Evolutionary conservation across 257 asterid species (phyloP).

Genomic region (Mentha longifolia): DNA sequence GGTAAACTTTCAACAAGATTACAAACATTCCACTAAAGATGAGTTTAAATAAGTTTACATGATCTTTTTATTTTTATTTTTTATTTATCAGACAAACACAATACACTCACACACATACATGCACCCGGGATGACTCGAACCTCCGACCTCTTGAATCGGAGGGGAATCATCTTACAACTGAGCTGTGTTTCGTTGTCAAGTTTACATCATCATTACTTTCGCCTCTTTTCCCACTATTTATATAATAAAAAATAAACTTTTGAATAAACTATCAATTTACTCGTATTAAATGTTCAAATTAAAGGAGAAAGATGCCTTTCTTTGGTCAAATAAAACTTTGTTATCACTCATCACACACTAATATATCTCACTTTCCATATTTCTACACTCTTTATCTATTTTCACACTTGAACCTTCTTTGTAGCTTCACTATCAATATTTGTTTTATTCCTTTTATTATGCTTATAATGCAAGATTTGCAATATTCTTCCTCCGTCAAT

Average conservation of each 20-base stretch:
- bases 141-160: too few relatives aligned
- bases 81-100: too few relatives aligned
- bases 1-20: too few relatives aligned
- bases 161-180: too few relatives aligned
- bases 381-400: neutral
- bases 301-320: neutral
- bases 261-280: neutral
- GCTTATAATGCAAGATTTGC: neutral
- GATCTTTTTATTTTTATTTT: too few relatives aligned
- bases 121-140: too few relatives aligned
- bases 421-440: neutral
- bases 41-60: too few relatives aligned
- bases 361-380: neutral
- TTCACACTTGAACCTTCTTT: conserved; percentile 29
- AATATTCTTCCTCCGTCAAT: neutral
- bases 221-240: neutral
- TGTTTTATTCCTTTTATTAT: conserved; percentile 12
- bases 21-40: too few relatives aligned
- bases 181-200: too few relatives aligned
- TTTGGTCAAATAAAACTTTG: conserved; percentile 22
- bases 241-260: neutral
- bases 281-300: neutral
- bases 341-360: neutral
- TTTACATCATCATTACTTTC: too few relatives aligned
- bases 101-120: too few relatives aligned